These are phyloP conservation scores for Amaranthus palmeri DNA, from an alignment of 148 eudicot genomes.

Conservation along the genomic window DNA sequence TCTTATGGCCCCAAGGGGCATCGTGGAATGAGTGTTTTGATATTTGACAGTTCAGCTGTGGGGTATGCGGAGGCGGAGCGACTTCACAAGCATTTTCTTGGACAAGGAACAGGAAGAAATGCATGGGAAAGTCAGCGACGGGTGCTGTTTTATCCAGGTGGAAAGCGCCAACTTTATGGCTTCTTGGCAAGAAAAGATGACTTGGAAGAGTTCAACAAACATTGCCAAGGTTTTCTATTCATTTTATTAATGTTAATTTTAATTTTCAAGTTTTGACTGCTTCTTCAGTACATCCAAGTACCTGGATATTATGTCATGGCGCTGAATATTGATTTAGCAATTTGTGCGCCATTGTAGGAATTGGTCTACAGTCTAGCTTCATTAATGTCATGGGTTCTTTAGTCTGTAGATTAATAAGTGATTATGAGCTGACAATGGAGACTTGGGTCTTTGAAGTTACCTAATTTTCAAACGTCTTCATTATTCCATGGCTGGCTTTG, in stretches of 20 bases:
- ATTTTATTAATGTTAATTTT: background rate
- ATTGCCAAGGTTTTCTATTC: conserved; percentile 40
- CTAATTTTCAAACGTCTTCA: background rate
- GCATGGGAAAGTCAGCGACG: conserved; percentile 45
- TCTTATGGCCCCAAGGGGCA: conserved; percentile 86
- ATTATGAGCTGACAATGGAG: background rate
- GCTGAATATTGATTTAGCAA: background rate
- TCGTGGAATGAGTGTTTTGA: conserved; percentile 59
- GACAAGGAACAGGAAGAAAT: conserved; percentile 44
- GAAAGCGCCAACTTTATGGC: conserved; percentile 66
- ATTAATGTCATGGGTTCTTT: background rate
- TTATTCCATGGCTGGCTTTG: background rate
- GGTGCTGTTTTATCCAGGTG: conserved; percentile 46
- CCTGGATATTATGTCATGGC: background rate
- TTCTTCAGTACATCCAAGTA: background rate
- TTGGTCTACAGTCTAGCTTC: too few relatives aligned
- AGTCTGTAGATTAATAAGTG: background rate
- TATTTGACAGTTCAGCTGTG: conserved; percentile 59
- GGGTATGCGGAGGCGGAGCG: conserved; percentile 72
- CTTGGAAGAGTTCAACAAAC: conserved; percentile 56
- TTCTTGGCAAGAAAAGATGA: conserved; percentile 62
- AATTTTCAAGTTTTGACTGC: background rate
- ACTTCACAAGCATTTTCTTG: conserved; percentile 49
- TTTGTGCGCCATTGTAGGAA: background rate
- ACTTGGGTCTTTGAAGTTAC: background rate